Percentiles rank a stretch among this genome's conserved stretches.
These are phyloP conservation scores for Eucalyptus globulus DNA, from an alignment of 345 rosid species.

Conservation along the genomic window DNA sequence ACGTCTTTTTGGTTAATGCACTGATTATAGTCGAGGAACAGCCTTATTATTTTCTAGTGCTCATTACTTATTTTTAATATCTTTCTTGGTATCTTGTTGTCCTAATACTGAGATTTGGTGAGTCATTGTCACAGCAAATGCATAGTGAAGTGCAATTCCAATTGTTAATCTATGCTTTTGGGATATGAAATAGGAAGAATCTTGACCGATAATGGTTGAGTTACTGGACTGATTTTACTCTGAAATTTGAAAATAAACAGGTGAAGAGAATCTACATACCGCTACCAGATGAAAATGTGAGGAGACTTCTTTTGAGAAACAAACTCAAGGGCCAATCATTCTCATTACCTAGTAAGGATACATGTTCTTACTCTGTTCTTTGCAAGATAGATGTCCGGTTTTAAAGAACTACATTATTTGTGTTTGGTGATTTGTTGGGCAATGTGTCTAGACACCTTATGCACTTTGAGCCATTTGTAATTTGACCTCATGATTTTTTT, in stretches of 20 bases:
- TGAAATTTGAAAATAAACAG: slow-evolving; percentile 13
- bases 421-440: not conserved
- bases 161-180: not conserved
- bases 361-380: not conserved
- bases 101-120: not conserved
- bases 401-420: not conserved
- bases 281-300: slow-evolving; percentile 64
- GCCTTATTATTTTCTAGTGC: not conserved
- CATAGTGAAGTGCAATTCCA: not conserved
- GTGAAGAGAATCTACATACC: slow-evolving; percentile 94
- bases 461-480: not conserved
- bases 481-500: not conserved
- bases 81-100: not conserved
- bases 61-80: not conserved
- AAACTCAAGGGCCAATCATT: slow-evolving; percentile 74
- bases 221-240: not conserved
- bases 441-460: not conserved
- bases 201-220: not conserved
- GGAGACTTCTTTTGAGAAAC: slow-evolving; percentile 59
- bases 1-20: not conserved
- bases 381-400: not conserved
- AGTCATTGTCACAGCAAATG: not conserved
- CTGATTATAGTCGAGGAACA: not conserved
- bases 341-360: slow-evolving; percentile 53
- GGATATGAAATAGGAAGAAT: not conserved